Base-by-base conservation (phyloP, 441 rosid genomes). In the Viola pubescens region DNA sequence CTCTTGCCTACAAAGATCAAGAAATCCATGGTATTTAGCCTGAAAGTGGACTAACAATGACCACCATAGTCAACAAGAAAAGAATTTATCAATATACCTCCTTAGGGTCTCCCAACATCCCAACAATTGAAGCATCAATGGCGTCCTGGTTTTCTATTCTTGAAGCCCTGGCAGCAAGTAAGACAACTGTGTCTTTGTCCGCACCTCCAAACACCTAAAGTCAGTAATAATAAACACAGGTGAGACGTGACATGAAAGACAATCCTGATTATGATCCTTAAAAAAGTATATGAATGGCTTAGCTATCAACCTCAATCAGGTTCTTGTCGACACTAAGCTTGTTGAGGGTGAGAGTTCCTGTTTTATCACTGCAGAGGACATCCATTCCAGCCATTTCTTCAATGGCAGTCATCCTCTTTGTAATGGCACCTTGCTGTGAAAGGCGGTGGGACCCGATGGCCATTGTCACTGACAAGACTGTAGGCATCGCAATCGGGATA, bases 301-400 rank as follows among this genome's bases (percentile, higher is more conserved):
- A 43, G 38, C 13, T 48, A 64, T 56, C 6, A 19, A 88, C 98
- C 86, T 92, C 95, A 16, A 89, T 70, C 51, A 92, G 72, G 62
- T 10, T 71, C 69, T 82, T 89, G 75, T 92, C 95, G 0, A 92
- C 98, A 2, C 91, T 82, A 55, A 91, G 94, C 82, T 84, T 87
- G 83, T 91, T 89, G 62, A 92, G 97, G 26, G 98, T 87, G 46
- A 92, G 83, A 54, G 94, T 92, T 52, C 98, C 94, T 0, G 97
- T 92, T 69, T 92, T 92, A 55, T 92, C 98, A 62, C 98, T 89
- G 77, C 98, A 91, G 0, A 91, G 77, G 55, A 91, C 91, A 70
- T 91, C 98, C 98, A 91, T 91, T 16, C 98, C 96, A 2, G 97
- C 95, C 95, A 92, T 82, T 79, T 89, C 97, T 73, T 92, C 95